These are phyloP conservation scores for Ceraceosorus guamensis DNA, from an alignment of 1,284 basidiomycete species.

Conservation along the genomic window DNA sequence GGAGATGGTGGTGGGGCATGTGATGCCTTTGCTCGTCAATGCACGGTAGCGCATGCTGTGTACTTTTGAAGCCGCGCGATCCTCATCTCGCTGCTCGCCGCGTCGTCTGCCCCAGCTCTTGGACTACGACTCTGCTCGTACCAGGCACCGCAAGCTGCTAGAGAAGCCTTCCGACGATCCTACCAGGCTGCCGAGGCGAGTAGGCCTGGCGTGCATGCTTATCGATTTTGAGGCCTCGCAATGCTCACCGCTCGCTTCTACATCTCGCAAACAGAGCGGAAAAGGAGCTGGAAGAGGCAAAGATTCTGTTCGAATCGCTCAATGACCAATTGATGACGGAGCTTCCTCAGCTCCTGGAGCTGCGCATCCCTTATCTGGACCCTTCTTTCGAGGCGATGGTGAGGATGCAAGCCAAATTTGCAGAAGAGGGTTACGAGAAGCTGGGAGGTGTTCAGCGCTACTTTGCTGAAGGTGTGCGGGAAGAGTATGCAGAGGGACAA, in stretches of 20 bases:
- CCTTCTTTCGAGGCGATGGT: slow-evolving; percentile 96
- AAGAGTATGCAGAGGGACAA: slow-evolving; percentile 89
- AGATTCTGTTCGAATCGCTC: slow-evolving; percentile 84
- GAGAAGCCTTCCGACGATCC: slow-evolving; percentile 93
- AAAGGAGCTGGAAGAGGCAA: slow-evolving; percentile 86
- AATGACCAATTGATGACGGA: slow-evolving; percentile 87
- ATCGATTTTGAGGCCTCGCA: background rate
- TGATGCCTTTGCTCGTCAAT: no score
- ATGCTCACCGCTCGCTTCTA: background rate
- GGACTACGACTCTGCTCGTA: slow-evolving; percentile 89
- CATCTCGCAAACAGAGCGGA: slow-evolving; percentile 60
- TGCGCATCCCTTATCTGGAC: slow-evolving; percentile 94
- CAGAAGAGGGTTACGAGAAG: slow-evolving; percentile 97
- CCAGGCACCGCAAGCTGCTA: slow-evolving; percentile 64
- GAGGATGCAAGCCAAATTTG: slow-evolving; percentile 92
- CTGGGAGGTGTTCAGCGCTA: slow-evolving; percentile 89
- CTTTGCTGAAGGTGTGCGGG: slow-evolving; percentile 44
- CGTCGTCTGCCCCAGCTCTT: slow-evolving; percentile 59
- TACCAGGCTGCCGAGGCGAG: slow-evolving; percentile 73
- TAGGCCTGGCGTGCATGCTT: slow-evolving; percentile 7
- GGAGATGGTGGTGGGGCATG: background rate
- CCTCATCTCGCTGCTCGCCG: background rate
- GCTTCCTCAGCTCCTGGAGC: slow-evolving; percentile 82
- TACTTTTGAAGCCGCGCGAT: no score
- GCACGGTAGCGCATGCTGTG: background rate